These are phyloP conservation scores for Dillenia suffruticosa DNA, from an alignment of 164 flowering plant species.

Conservation along the genomic window DNA sequence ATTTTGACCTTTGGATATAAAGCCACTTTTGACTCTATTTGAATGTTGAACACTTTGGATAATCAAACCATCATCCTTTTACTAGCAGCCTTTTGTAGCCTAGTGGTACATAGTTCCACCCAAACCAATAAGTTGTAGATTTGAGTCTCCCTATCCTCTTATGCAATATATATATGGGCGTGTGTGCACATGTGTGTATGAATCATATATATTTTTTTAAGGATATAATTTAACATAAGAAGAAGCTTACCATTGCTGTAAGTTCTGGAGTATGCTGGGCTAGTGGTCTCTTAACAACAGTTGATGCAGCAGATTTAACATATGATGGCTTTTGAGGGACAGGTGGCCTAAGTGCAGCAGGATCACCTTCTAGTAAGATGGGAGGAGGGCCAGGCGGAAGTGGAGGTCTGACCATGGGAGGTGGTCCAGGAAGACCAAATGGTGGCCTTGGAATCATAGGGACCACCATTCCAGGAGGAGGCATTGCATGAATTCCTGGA, in stretches of 20 bases:
- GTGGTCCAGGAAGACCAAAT: constrained; percentile 72
- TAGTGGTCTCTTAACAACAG: constrained; percentile 96
- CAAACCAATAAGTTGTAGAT: too few relatives aligned
- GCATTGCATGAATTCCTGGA: constrained; percentile 49
- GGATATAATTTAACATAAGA: background rate
- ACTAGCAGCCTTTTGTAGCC: too few relatives aligned
- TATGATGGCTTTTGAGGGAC: constrained; percentile 83
- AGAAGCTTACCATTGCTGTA: constrained; percentile 82
- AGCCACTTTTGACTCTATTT: too few relatives aligned
- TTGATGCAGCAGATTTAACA: constrained; percentile 93
- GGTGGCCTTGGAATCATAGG: constrained; percentile 68
- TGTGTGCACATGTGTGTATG: too few relatives aligned
- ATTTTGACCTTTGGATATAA: too few relatives aligned
- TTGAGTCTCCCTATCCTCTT: too few relatives aligned
- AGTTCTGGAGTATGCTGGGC: constrained; percentile 99
- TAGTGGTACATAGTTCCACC: too few relatives aligned
- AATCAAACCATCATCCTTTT: too few relatives aligned
- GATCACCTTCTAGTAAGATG: constrained; percentile 36
- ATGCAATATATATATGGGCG: too few relatives aligned
- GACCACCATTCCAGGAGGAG: constrained; percentile 62
- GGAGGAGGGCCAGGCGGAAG: constrained; percentile 82
- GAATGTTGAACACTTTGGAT: too few relatives aligned
- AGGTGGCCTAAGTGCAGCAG: constrained; percentile 26
- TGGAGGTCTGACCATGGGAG: constrained; percentile 82
- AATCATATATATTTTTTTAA: too few relatives aligned